Evolutionary conservation across 345 rosid species (phyloP).

Genomic region (Bruguiera sexangula): DNA sequence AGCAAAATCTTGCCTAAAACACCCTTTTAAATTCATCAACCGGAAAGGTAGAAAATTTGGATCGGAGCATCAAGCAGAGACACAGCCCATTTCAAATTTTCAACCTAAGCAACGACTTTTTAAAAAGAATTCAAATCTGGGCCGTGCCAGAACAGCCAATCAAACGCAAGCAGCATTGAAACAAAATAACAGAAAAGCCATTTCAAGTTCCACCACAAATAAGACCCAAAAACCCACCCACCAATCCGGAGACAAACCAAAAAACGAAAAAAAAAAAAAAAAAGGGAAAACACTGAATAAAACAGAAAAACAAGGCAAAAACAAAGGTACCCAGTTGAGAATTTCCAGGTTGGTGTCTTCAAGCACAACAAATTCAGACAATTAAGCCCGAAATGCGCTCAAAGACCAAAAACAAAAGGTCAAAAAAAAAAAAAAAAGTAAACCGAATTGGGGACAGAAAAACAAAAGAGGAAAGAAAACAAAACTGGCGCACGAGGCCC

Average conservation of each 20-base stretch:
- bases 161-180: slow-evolving; percentile 12
- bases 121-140: slow-evolving; percentile 14
- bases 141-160: slow-evolving; percentile 11
- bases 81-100: slow-evolving; percentile 16
- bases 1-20: no score
- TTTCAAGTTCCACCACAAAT: slow-evolving; percentile 12
- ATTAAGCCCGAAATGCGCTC: slow-evolving; percentile 11
- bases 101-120: slow-evolving; percentile 6
- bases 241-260: slow-evolving; percentile 12
- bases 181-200: slow-evolving; percentile 9
- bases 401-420: not conserved
- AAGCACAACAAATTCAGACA: slow-evolving; percentile 10
- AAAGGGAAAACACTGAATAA: not conserved
- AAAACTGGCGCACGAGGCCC: slow-evolving; percentile 15
- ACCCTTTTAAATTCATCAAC: no score
- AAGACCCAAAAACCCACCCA: slow-evolving; percentile 1
- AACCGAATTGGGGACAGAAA: not conserved
- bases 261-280: slow-evolving; percentile 1
- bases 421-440: not conserved
- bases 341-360: slow-evolving; percentile 19
- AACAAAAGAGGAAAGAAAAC: not conserved
- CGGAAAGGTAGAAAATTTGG: no score
- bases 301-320: not conserved
- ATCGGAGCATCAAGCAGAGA: slow-evolving; percentile 2
- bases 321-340: slow-evolving; percentile 29